Base-by-base conservation (phyloP, 441 rosid species). In the Capsella rubella region DNA sequence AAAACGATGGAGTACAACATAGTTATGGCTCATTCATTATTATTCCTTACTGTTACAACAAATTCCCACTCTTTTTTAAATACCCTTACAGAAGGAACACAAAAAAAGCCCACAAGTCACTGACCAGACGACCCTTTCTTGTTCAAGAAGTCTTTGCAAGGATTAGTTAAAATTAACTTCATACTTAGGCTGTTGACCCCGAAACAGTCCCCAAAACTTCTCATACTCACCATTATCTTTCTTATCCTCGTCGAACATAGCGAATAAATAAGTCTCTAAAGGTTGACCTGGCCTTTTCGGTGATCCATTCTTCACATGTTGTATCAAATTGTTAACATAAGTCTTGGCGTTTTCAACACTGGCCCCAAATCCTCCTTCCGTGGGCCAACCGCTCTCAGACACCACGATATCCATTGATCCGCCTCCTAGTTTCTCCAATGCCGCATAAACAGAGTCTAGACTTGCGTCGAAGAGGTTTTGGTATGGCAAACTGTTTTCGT, bases 301-400 rank as follows among this genome's bases (percentile, higher is more conserved):
- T 28, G 82, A 70, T 18, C 90, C 86, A 4, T 2, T 34, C 80
- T 84, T 80, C 53, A 83, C 86, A 42, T 75, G 86, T 40, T 82
- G 77, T 49, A 83, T 71, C 82, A 86, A 62, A 39, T 84, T 86
- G 13, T 66, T 72, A 56, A 72, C 75, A 51, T 87, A 86, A 43
- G 77, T 87, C 46, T 59, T 80, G 25, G 79, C 82, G 47, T 87
- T 84, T 0, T 83, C 82, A 1, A 76, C 39, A 54, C 50, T 61
- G 3, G 88, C 56, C 4, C 62, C 72, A 0, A 6, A 15, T 29
- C 81, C 88, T 15, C 84, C 85, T 1, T 49, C 69, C 0, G 87
- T 50, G 4, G 85, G 87, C 89, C 92, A 87, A 10, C 92, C 84
- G 0, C 51, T 83, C 78, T 86, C 89, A 5, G 87, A 79, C 21